Conservation (phyloP, 1,139 yeast species). For the Debaryomycetaceae sp. region DNA sequence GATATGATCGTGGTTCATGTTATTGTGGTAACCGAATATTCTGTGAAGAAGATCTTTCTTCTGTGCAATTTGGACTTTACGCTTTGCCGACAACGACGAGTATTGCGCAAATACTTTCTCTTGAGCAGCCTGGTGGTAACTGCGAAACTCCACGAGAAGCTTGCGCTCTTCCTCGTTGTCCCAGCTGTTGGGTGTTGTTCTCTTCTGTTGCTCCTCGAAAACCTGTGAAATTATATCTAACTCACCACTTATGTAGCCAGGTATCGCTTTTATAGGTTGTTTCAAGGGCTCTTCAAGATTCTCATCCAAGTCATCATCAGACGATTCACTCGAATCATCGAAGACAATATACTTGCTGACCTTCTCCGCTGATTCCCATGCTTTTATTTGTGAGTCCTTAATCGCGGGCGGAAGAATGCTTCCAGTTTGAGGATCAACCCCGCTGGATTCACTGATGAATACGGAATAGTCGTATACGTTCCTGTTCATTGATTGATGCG, state of each 20-base stretch:
- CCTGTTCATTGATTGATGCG: slow-evolving; percentile 18
- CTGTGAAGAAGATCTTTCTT: slow-evolving; percentile 38
- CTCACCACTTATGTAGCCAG: slow-evolving; percentile 42
- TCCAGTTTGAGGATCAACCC: slow-evolving; percentile 16
- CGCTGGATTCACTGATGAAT: slow-evolving; percentile 19
- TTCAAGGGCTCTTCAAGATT: slow-evolving; percentile 17
- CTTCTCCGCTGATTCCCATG: slow-evolving; percentile 48
- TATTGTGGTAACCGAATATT: slow-evolving; percentile 39
- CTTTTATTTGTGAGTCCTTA: slow-evolving; percentile 39
- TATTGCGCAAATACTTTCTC: slow-evolving; percentile 33
- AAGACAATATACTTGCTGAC: slow-evolving; percentile 35
- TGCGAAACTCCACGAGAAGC: slow-evolving; percentile 29
- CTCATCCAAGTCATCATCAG: slow-evolving; percentile 19
- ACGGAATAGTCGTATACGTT: slow-evolving; percentile 24
- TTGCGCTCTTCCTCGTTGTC: slow-evolving; percentile 28
- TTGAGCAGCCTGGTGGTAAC: slow-evolving; percentile 29
- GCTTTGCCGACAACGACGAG: slow-evolving; percentile 31
- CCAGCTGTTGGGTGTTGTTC: not conserved
- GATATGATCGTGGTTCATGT: slow-evolving; percentile 37
- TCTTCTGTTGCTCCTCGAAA: slow-evolving; percentile 8
- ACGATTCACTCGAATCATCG: slow-evolving; percentile 26
- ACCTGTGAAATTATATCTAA: slow-evolving; percentile 18
- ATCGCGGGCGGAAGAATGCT: slow-evolving; percentile 21
- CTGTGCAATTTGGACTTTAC: slow-evolving; percentile 42
- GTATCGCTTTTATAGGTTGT: slow-evolving; percentile 26